Evolutionary conservation across 225 moss, liverwort and hornwort species (phyloP), one percentile per base, ranked within the genome.

Genomic region (Pseudisothecium myosuroides): DNA sequence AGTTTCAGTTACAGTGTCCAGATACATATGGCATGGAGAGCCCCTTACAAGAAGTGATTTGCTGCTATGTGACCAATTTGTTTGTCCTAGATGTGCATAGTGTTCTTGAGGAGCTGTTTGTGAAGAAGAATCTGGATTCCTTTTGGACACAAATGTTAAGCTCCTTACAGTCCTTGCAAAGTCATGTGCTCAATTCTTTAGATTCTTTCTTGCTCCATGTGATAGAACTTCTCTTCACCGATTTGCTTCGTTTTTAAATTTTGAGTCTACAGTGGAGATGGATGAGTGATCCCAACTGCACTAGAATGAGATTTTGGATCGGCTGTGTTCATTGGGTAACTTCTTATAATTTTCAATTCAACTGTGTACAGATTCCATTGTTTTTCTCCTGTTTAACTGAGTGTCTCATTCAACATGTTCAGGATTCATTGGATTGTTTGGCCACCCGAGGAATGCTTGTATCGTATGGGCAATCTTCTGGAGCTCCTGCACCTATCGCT

Each of bases 391-490:
- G 67, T 88, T 68, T 92, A 71, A 90, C 47, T 19, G 55, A 85
- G 59, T 60, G 87, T 22, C 66, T 56, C n/a, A 15, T 85, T 85
- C 55, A 45, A 75, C 60, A 16, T 87, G 69, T 80, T 83, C 96
- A 98, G 96, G 94, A 92, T 64, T 96, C 98, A 6, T 56, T 97
- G 69, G 95, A 96, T 39, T 87, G 81, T 54, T 88, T 98, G 89
- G 94, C 94, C 37, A 2, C 77, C 81, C 92, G 96, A 81, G 98
- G 98, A 45, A 82, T 82, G 87, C 77, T 97, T 81, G 94, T 96
- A 45, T 80, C 85, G 47, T 98, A 45, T 72, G 96, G 98, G 22
- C 96, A 98, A 84, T 64, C 98, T 7, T 98, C 97, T 60, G 98
- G 98, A 61, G 11, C 86, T 45, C 83, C 88, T 71, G 93, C 92